These are phyloP conservation scores for Ceratobasidium sp. DNA, from an alignment of 1,284 basidiomycete species.

Conservation along the genomic window DNA sequence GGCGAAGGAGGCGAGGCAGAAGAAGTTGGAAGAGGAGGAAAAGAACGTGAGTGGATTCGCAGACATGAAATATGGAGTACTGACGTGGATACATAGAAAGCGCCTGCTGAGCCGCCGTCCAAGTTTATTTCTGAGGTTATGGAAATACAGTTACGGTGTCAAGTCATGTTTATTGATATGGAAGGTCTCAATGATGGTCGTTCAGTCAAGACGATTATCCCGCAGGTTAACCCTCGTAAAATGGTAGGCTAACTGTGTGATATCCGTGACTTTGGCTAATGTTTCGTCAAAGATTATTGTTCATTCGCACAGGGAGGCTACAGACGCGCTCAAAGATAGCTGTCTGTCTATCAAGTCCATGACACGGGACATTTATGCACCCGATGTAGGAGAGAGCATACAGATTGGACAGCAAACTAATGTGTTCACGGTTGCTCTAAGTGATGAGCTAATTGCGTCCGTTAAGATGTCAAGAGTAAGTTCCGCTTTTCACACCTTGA, in stretches of 20 bases:
- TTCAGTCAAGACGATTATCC: slow-evolving; percentile 95
- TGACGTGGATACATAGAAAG: slow-evolving; percentile 64
- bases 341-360: slow-evolving; percentile 85
- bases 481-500: slow-evolving; percentile 43
- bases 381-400: slow-evolving; percentile 77
- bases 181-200: slow-evolving; percentile 96
- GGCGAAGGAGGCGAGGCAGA: slow-evolving; percentile 77
- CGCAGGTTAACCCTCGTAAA: slow-evolving; percentile 95
- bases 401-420: slow-evolving; percentile 96
- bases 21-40: slow-evolving; percentile 82
- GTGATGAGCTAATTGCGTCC: slow-evolving; percentile 84
- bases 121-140: slow-evolving; percentile 87
- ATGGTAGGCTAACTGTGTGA: slow-evolving; percentile 68
- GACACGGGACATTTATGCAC: slow-evolving; percentile 91
- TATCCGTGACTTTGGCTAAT: neutral
- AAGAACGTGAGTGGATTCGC: slow-evolving; percentile 67
- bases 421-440: slow-evolving; percentile 93
- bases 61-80: neutral
- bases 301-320: slow-evolving; percentile 76
- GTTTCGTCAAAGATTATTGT: slow-evolving; percentile 80
- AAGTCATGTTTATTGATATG: slow-evolving; percentile 92
- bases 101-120: slow-evolving; percentile 84
- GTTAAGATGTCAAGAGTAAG: slow-evolving; percentile 90
- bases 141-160: slow-evolving; percentile 84
- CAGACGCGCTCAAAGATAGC: slow-evolving; percentile 80